Conservation (phyloP, 495 filamentous ascomycete species). For the Massariosphaeria phaeospora region DNA sequence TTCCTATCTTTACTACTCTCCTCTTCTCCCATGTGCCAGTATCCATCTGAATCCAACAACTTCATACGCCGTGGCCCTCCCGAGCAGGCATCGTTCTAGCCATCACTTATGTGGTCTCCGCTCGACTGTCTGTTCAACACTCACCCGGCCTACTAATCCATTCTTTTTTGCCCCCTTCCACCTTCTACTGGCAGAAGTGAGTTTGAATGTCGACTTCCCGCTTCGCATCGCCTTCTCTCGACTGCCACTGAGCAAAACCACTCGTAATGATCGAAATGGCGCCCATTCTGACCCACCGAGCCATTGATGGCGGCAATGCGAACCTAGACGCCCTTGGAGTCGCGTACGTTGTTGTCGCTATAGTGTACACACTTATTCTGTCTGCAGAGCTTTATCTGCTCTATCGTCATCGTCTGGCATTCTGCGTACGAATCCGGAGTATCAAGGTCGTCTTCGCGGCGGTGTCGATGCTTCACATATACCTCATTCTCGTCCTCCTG, state of each 20-base stretch:
- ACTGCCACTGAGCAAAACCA: not conserved
- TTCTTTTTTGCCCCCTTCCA: not conserved
- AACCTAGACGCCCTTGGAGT: slow-evolving; percentile 45
- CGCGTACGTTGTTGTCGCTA: slow-evolving; percentile 44
- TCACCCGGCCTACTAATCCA: slow-evolving; percentile 1
- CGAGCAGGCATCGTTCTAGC: not conserved
- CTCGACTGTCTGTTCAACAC: not conserved
- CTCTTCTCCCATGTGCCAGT: not conserved
- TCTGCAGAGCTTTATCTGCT: slow-evolving; percentile 52
- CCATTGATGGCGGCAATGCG: slow-evolving; percentile 26
- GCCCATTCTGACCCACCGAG: slow-evolving; percentile 9
- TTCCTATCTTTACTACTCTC: slow-evolving; percentile 2
- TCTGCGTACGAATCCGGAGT: slow-evolving; percentile 60
- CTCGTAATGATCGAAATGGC: slow-evolving; percentile 22
- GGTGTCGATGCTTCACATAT: slow-evolving; percentile 59
- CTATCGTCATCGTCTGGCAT: slow-evolving; percentile 49
- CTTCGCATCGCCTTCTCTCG: not conserved
- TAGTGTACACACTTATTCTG: slow-evolving; percentile 54
- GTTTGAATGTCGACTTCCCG: slow-evolving; percentile 16
- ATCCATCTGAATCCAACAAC: not conserved
- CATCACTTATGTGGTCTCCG: slow-evolving; percentile 15
- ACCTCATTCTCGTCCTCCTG: slow-evolving; percentile 56
- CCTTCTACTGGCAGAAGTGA: not conserved
- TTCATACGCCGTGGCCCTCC: slow-evolving; percentile 7
- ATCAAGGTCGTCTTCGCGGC: slow-evolving; percentile 55